Base-by-base conservation (phyloP, 176 grass and related monocot genomes). In the Carex parvula region DNA sequence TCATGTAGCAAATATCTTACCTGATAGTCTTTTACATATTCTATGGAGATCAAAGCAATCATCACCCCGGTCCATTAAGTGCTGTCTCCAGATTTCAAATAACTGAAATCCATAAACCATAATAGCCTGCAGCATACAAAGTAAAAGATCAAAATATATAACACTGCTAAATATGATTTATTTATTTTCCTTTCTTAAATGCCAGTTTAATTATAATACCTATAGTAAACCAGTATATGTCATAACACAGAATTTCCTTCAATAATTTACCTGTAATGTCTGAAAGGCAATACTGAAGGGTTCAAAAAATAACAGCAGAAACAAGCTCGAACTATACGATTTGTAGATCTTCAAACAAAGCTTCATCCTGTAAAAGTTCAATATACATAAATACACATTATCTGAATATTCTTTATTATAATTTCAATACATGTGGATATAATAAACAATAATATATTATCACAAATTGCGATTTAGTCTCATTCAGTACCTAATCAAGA, bases 21-120 rank as follows among this genome's bases (percentile, higher is more conserved):
- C 95, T 93, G 92, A 90, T 81, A 80, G 71, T 90, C 86, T 93
- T 86, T 94, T 98, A 76, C 90, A 92, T 78, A 87, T 78, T 83
- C 89, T 91, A 67, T 92, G 87, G 62, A 94, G 88, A 89, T 91
- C 83, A 84, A 95, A 89, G 79, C 79, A 92, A 54, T 91, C 95
- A 65, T 42, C 42, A 80, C 87, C 86, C 75, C 75, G 87, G 62
- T 93, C 96, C 87, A 90, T 86, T 16, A 90, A 80, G 88, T 93
- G 86, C 30, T 76, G 86, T 66, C 94, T 91, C 91, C 91, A 99
- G 82, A 95, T 93, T 75, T 99, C 96, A 85, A 99, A 75, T 78
- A 99, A 91, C 87, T 99, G 96, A 91, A 99, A 95, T 33, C 96
- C 96, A 94, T 99, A 92, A 60, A 95, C 93, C 91, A 99, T 95